Conservation (phyloP, 2,329 filamentous ascomycete species). For the Albophoma yamanashiensis region DNA sequence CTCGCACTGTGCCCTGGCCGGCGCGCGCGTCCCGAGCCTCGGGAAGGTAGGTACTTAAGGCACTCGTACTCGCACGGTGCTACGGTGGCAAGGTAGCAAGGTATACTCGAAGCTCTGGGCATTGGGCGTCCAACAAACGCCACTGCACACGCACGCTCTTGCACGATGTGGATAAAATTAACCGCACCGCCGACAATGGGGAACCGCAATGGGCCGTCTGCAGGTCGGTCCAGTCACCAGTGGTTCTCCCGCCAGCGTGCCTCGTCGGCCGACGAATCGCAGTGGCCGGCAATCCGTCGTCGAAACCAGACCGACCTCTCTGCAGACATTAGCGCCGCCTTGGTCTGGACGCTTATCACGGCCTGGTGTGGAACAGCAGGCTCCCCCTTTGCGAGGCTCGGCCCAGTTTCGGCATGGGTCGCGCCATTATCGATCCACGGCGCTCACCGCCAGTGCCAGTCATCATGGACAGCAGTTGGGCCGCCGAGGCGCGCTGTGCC, state of each 20-base stretch:
- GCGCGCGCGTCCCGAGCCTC: background rate
- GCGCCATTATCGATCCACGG: background rate
- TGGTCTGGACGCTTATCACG: conserved; percentile 1
- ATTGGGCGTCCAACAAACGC: background rate
- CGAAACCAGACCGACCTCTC: background rate
- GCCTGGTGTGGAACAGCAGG: background rate
- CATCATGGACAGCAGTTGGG: background rate
- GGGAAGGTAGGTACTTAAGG: too few relatives aligned
- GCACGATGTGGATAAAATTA: background rate
- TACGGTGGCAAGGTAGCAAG: too few relatives aligned
- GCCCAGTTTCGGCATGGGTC: background rate
- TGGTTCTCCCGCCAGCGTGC: background rate
- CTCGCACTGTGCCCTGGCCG: background rate
- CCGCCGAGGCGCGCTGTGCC: background rate
- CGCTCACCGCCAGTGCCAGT: background rate
- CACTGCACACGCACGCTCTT: background rate
- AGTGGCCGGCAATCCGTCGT: background rate
- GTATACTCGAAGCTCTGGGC: too few relatives aligned
- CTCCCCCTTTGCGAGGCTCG: background rate
- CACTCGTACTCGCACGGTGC: too few relatives aligned
- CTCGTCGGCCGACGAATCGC: background rate
- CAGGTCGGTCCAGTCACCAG: background rate
- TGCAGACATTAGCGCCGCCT: conserved; percentile 1
- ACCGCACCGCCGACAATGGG: background rate
- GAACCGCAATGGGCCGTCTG: background rate